These are phyloP conservation scores for Candida stauntonica DNA, from an alignment of 805 yeast species.

Conservation along the genomic window DNA sequence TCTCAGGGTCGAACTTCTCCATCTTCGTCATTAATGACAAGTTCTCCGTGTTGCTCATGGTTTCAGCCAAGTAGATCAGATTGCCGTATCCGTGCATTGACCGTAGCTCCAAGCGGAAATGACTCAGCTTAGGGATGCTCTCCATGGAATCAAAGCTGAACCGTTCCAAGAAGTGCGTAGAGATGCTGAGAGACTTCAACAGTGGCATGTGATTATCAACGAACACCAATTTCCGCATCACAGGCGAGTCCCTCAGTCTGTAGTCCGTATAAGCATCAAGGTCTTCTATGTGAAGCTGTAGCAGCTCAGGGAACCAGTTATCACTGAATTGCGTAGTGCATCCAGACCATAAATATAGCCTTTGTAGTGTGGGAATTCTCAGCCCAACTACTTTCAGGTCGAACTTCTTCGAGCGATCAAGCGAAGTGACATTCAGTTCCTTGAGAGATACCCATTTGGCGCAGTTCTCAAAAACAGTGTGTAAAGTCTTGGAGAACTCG, in stretches of 20 bases:
- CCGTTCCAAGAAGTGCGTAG: constrained; percentile 1
- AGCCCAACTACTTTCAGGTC: neutral
- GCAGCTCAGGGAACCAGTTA: constrained; percentile 3
- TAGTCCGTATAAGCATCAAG: neutral
- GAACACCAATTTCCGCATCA: neutral
- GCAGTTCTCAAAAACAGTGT: neutral
- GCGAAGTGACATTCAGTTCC: neutral
- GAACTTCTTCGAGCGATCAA: neutral
- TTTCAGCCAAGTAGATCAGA: constrained; percentile 6
- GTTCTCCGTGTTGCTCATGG: neutral
- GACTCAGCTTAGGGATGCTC: neutral
- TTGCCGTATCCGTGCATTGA: constrained; percentile 1
- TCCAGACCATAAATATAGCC: neutral
- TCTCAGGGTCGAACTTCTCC: neutral
- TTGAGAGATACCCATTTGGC: neutral
- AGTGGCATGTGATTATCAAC: constrained; percentile 6
- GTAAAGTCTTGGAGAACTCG: neutral
- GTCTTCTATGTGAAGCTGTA: constrained; percentile 3
- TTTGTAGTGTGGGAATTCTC: neutral
- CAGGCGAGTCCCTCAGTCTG: neutral
- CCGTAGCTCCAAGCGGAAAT: constrained; percentile 4
- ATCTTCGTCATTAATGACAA: constrained; percentile 5
- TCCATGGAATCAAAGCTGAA: constrained; percentile 2
- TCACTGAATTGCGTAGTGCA: neutral
- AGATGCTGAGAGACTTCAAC: constrained; percentile 5